A percentile compares a stretch with the other conserved stretches of the same genome.
Conservation (phyloP, 2,329 filamentous ascomycete species). For the Stachybotrys chartarum region DNA sequence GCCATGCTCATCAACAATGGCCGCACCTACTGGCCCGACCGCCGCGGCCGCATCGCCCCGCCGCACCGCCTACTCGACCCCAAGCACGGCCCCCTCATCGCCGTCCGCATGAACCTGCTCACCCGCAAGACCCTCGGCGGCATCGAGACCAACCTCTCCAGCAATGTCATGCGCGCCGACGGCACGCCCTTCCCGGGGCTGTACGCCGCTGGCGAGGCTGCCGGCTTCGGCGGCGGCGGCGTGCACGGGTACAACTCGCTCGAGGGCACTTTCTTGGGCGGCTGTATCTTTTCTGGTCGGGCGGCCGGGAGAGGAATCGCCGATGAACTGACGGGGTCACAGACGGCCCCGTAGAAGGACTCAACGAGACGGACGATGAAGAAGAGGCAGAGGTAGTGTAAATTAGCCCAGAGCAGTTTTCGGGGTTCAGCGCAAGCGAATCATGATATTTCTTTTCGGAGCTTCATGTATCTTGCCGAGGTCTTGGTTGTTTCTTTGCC, state of each 20-base stretch:
- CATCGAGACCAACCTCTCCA: constrained; percentile 51
- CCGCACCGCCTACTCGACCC: constrained; percentile 48
- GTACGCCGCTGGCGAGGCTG: constrained; percentile 53
- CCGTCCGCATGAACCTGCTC: constrained; percentile 52
- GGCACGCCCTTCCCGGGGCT: constrained; percentile 41
- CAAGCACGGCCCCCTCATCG: constrained; percentile 50
- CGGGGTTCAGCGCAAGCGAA: too few relatives aligned
- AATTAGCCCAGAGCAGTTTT: too few relatives aligned
- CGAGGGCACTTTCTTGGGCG: constrained; percentile 55
- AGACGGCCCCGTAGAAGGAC: too few relatives aligned
- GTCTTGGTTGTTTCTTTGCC: too few relatives aligned
- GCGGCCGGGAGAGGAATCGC: constrained; percentile 49
- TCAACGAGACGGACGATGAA: too few relatives aligned
- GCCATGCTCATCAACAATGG: constrained; percentile 54
- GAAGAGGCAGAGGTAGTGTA: too few relatives aligned
- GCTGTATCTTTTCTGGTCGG: constrained; percentile 55
- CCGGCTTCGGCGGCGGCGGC: constrained; percentile 55
- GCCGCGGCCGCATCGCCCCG: constrained; percentile 39
- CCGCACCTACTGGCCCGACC: constrained; percentile 48
- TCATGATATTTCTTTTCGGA: too few relatives aligned
- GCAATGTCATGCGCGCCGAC: constrained; percentile 47
- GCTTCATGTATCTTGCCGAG: too few relatives aligned
- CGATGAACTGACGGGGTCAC: constrained; percentile 26
- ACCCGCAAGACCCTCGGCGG: constrained; percentile 56
- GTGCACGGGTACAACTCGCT: constrained; percentile 56